These are phyloP conservation scores for Schizosaccharomyces pombe DNA, from an alignment of 805 yeast genomes.

Conservation along the genomic window DNA sequence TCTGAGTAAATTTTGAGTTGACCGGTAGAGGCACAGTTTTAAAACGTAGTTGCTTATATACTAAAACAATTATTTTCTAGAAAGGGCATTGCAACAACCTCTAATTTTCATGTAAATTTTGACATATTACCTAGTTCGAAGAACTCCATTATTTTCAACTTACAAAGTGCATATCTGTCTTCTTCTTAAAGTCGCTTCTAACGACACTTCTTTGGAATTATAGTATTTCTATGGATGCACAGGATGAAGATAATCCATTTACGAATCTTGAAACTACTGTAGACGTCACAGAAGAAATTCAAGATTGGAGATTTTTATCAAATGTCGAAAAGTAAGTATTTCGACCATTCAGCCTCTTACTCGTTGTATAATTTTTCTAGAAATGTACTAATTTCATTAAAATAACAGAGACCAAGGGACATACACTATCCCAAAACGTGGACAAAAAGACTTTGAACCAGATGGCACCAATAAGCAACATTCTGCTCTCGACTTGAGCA, in stretches of 20 bases:
- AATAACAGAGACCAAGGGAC: neutral
- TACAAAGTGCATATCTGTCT: no score
- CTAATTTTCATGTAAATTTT: no score
- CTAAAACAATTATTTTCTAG: no score
- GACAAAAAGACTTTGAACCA: conserved; percentile 71
- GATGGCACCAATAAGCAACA: conserved; percentile 41
- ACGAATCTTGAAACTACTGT: neutral
- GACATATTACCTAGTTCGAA: no score
- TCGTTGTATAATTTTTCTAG: neutral
- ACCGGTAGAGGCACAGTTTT: no score
- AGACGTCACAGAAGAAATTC: conserved; percentile 15
- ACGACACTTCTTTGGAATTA: no score
- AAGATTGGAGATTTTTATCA: conserved; percentile 19
- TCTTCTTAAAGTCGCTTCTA: no score
- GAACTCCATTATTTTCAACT: no score
- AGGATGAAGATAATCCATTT: conserved; percentile 1
- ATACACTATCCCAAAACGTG: conserved; percentile 32
- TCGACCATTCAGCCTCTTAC: conserved; percentile 5
- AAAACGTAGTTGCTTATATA: no score
- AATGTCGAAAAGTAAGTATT: conserved; percentile 4
- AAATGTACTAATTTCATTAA: neutral
- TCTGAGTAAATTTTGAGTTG: no score
- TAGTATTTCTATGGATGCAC: neutral
- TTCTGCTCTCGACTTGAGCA: conserved; percentile 26
- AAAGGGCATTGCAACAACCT: no score